A percentile compares a stretch with the other conserved stretches of the same genome.
Conservation (phyloP, 148 eudicot species). For the Amaranthus palmeri region DNA sequence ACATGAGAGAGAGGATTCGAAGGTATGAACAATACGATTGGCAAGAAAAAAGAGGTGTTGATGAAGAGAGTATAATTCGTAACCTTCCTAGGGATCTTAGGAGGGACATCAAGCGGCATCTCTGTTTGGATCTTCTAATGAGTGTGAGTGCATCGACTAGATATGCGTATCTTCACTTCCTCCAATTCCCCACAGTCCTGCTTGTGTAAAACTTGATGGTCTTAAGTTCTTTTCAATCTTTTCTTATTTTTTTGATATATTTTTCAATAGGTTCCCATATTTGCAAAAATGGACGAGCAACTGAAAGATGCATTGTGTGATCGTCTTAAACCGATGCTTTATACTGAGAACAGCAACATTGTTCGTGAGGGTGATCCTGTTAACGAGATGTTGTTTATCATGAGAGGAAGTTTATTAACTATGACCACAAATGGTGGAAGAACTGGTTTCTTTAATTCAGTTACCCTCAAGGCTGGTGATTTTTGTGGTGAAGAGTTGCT, state of each 20-base stretch:
- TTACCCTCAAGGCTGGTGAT: slow-evolving; percentile 46
- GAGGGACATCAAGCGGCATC: slow-evolving; percentile 73
- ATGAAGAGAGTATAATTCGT: slow-evolving; percentile 49
- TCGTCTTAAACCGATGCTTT: slow-evolving; percentile 57
- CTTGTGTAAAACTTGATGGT: background rate
- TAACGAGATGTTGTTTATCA: slow-evolving; percentile 66
- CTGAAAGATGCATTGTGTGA: slow-evolving; percentile 66
- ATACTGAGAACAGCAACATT: slow-evolving; percentile 51
- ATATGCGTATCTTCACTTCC: background rate
- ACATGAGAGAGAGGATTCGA: slow-evolving; percentile 47
- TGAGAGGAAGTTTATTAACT: slow-evolving; percentile 52
- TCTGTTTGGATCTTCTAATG: slow-evolving; percentile 52
- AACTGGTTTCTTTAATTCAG: slow-evolving; percentile 60
- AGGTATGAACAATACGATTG: slow-evolving; percentile 63
- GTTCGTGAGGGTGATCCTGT: slow-evolving; percentile 73
- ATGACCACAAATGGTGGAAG: slow-evolving; percentile 79
- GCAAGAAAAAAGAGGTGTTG: slow-evolving; percentile 73
- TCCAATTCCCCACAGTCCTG: background rate
- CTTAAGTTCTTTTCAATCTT: background rate
- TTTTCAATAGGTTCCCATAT: slow-evolving; percentile 60
- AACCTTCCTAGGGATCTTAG: slow-evolving; percentile 70
- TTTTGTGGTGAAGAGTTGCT: slow-evolving; percentile 82
- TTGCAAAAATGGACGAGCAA: slow-evolving; percentile 60
- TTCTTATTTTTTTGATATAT: background rate
- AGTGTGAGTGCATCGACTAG: slow-evolving; percentile 34